These are phyloP conservation scores for Sugiyamaella floridensis DNA, from an alignment of 805 yeast genomes.

Conservation along the genomic window DNA sequence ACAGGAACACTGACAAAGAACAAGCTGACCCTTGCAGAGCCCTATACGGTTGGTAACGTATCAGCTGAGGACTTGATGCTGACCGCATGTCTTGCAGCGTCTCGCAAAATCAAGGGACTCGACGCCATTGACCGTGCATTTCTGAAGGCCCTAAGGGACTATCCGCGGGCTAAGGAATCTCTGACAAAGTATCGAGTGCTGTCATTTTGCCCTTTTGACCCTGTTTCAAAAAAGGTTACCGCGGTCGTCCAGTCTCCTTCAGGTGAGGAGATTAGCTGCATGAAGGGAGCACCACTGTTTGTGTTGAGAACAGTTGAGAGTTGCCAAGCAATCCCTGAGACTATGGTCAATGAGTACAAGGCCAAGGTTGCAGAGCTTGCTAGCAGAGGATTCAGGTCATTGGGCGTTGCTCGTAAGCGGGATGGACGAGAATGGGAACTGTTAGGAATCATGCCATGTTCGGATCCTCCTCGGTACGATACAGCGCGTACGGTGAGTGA, in stretches of 20 bases:
- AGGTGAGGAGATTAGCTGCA: constrained; percentile 92
- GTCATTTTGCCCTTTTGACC: constrained; percentile 96
- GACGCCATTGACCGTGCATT: constrained; percentile 97
- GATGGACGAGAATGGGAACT: constrained; percentile 99
- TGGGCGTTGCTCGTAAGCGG: constrained; percentile 98
- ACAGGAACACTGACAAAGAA: constrained; percentile 98
- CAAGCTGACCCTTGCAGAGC: constrained; percentile 92
- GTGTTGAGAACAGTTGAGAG: constrained; percentile 95
- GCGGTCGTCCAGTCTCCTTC: constrained; percentile 94
- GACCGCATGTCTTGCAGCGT: constrained; percentile 96
- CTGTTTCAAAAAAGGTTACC: constrained; percentile 93
- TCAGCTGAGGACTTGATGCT: constrained; percentile 93
- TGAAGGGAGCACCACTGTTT: constrained; percentile 97
- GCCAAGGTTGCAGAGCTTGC: constrained; percentile 97
- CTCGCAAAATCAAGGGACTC: constrained; percentile 96
- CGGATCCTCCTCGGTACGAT: constrained; percentile 99
- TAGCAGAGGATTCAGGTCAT: constrained; percentile 95
- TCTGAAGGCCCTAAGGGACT: constrained; percentile 77
- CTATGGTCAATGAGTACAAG: constrained; percentile 87
- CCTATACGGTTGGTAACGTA: constrained; percentile 96
- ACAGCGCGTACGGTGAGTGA: constrained; percentile 91
- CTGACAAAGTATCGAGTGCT: constrained; percentile 88
- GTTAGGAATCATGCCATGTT: constrained; percentile 96
- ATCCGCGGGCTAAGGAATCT: constrained; percentile 91
- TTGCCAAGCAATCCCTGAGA: constrained; percentile 94